A percentile compares a stretch with the other conserved stretches of the same genome.
Conservation (phyloP, 1,139 yeast genomes). For the Candida sojae region DNA sequence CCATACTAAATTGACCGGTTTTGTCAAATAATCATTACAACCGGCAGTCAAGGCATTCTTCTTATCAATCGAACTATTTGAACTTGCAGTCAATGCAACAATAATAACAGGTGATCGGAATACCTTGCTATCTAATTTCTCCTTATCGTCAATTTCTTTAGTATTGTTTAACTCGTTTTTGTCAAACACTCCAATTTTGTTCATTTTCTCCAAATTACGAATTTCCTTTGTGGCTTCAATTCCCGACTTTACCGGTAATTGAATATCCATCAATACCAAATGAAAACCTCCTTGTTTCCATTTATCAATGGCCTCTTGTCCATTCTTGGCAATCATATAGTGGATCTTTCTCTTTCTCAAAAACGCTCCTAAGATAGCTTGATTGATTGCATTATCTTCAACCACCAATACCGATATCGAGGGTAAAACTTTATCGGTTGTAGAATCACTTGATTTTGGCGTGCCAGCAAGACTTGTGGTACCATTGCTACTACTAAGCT, state of each 20-base stretch:
- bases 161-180: slow-evolving; percentile 36
- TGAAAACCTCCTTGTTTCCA: slow-evolving; percentile 46
- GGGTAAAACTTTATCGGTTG: slow-evolving; percentile 60
- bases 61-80: slow-evolving; percentile 78
- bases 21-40: slow-evolving; percentile 94
- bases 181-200: slow-evolving; percentile 81
- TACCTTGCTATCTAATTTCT: slow-evolving; percentile 54
- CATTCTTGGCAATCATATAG: slow-evolving; percentile 68
- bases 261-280: slow-evolving; percentile 55
- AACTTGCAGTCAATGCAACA: slow-evolving; percentile 93
- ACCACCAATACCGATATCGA: slow-evolving; percentile 90
- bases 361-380: slow-evolving; percentile 90
- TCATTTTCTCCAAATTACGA: slow-evolving; percentile 75
- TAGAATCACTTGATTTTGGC: slow-evolving; percentile 13
- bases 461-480: neutral
- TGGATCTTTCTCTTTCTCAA: slow-evolving; percentile 82
- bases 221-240: slow-evolving; percentile 47
- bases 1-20: slow-evolving; percentile 95
- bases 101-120: slow-evolving; percentile 92
- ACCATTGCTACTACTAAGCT: neutral
- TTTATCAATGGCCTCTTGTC: slow-evolving; percentile 49
- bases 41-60: slow-evolving; percentile 95
- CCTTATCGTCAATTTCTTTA: slow-evolving; percentile 29
- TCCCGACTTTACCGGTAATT: slow-evolving; percentile 58
- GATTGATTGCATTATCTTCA: slow-evolving; percentile 94